Percentiles rank a stretch among this genome's conserved stretches.
phyloP scores from a whole-genome alignment of 257 asterid species.

The Solanum sitiens region DNA sequence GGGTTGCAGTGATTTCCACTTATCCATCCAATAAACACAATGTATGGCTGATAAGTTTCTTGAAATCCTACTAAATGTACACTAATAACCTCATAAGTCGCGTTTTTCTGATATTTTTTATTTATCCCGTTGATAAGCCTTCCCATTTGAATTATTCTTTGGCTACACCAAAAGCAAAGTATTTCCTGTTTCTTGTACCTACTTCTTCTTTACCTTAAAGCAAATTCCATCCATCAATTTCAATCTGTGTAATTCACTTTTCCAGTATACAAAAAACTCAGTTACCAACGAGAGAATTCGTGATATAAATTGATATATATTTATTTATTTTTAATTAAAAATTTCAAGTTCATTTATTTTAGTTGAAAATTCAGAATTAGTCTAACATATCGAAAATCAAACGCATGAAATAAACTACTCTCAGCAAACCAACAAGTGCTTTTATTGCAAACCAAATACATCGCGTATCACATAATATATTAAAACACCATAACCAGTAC shows the following conservation, averaged over 20 bases:
- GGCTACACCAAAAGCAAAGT: neutral
- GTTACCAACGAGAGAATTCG: too few relatives aligned
- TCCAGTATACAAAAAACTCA: too few relatives aligned
- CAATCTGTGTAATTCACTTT: neutral
- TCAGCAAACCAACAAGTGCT: neutral
- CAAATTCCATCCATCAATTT: neutral
- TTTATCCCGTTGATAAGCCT: neutral
- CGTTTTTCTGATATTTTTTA: neutral
- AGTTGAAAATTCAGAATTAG: too few relatives aligned
- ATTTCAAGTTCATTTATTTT: too few relatives aligned
- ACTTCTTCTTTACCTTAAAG: neutral
- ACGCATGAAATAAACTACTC: neutral
- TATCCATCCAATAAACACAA: neutral
- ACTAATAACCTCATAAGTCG: neutral
- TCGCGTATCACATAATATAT: neutral
- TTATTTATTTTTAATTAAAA: too few relatives aligned
- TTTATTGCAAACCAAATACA: slow-evolving; percentile 21
- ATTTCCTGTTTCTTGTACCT: neutral
- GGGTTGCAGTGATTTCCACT: neutral
- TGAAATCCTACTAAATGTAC: neutral
- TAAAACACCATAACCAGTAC: neutral
- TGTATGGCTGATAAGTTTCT: neutral
- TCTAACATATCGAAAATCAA: too few relatives aligned
- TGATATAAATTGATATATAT: neutral
- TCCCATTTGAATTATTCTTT: neutral